Evolutionary conservation across 192 early-diverging fungal genomes (phyloP).

Genomic region (Phycomyces nitens): DNA sequence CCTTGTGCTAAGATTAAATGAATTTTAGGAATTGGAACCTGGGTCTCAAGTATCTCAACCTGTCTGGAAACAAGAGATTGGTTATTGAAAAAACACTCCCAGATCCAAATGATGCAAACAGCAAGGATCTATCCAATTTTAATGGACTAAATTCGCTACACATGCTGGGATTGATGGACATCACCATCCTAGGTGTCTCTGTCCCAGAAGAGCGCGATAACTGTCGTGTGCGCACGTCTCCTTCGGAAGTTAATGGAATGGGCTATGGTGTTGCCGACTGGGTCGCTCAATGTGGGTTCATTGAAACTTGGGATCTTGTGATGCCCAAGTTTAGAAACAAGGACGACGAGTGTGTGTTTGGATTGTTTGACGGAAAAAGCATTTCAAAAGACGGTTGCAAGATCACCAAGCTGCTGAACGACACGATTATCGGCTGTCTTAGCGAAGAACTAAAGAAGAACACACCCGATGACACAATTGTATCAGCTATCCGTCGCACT

Average conservation of each 20-base stretch:
- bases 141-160: constrained; percentile 72
- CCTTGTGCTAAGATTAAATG: neutral
- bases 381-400: constrained; percentile 46
- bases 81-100: constrained; percentile 76
- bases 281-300: constrained; percentile 61
- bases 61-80: constrained; percentile 86
- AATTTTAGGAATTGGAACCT: constrained; percentile 79
- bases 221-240: constrained; percentile 79
- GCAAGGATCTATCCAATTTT: constrained; percentile 70
- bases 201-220: constrained; percentile 81
- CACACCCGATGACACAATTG: constrained; percentile 53
- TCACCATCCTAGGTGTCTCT: constrained; percentile 76
- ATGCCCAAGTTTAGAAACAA: constrained; percentile 76
- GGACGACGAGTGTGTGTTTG: constrained; percentile 90
- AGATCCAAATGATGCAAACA: constrained; percentile 36
- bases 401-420: constrained; percentile 68
- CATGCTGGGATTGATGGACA: constrained; percentile 84
- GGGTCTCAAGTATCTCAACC: constrained; percentile 82
- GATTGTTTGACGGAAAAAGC: constrained; percentile 76
- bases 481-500: constrained; percentile 72
- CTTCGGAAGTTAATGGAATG: constrained; percentile 76
- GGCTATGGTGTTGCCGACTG: constrained; percentile 87
- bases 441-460: constrained; percentile 72
- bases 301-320: constrained; percentile 84
- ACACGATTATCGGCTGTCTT: constrained; percentile 63